Evolutionary conservation across 805 yeast species (phyloP).

Genomic region (Metschnikowia hibisci): DNA sequence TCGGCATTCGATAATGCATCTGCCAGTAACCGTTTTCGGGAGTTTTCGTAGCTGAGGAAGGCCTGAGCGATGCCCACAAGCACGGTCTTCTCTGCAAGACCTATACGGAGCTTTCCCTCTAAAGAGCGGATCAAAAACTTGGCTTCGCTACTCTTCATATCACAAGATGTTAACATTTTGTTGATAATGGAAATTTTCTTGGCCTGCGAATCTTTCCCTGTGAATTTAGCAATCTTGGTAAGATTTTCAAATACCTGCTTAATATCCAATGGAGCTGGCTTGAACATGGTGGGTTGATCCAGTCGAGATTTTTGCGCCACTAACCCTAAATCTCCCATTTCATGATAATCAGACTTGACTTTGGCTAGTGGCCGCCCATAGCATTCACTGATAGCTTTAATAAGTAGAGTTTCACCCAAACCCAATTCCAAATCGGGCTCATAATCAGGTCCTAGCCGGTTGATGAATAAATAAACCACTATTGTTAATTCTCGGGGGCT

Average conservation of each 20-base stretch:
- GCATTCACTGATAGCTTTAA: slow-evolving; percentile 85
- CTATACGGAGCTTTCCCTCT: slow-evolving; percentile 90
- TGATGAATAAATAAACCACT: slow-evolving; percentile 80
- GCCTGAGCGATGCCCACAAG: slow-evolving; percentile 83
- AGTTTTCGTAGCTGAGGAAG: slow-evolving; percentile 55
- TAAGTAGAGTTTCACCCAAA: slow-evolving; percentile 81
- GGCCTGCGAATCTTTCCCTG: slow-evolving; percentile 80
- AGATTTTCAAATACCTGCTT: slow-evolving; percentile 69
- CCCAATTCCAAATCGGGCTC: slow-evolving; percentile 89
- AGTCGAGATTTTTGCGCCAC: slow-evolving; percentile 83
- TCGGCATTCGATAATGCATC: slow-evolving; percentile 63
- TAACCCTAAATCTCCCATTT: slow-evolving; percentile 84
- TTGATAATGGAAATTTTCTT: slow-evolving; percentile 76
- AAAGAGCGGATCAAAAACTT: slow-evolving; percentile 84
- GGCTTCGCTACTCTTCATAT: slow-evolving; percentile 67
- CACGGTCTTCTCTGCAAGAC: slow-evolving; percentile 91
- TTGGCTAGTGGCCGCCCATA: slow-evolving; percentile 77
- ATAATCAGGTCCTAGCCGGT: slow-evolving; percentile 91
- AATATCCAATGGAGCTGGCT: slow-evolving; percentile 76
- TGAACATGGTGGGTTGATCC: slow-evolving; percentile 89
- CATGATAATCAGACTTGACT: slow-evolving; percentile 69
- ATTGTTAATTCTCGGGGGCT: slow-evolving; percentile 51
- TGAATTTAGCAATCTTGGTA: slow-evolving; percentile 68
- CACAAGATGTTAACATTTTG: slow-evolving; percentile 79
- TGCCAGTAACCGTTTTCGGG: slow-evolving; percentile 24